Percentiles rank a stretch among this genome's conserved stretches.
Evolutionary conservation across 768 basidiomycete species (phyloP).

Genomic region (Leccinum imitatum): DNA sequence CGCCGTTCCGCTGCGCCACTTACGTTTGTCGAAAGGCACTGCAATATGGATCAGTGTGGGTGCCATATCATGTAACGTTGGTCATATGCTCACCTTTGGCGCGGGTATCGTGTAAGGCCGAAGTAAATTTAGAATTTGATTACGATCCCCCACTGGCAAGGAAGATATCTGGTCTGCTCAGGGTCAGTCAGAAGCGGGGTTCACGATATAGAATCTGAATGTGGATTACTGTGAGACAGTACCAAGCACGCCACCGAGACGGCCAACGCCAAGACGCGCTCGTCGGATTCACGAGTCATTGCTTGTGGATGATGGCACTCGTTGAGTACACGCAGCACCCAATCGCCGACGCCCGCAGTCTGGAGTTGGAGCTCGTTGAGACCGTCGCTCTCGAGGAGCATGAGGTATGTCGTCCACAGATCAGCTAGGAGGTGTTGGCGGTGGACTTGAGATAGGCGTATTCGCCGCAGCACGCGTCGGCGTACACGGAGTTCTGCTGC

Average conservation of each 20-base stretch:
- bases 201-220: conserved; percentile 26
- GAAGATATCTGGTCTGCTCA: conserved; percentile 40
- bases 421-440: conserved; percentile 38
- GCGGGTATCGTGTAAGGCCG: conserved; percentile 38
- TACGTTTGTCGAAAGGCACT: conserved; percentile 28
- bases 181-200: conserved; percentile 25
- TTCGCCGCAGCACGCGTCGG: conserved; percentile 47
- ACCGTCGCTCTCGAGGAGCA: conserved; percentile 57
- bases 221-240: conserved; percentile 36
- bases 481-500: conserved; percentile 50
- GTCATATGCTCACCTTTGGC: conserved; percentile 29
- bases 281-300: conserved; percentile 3
- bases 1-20: conserved; percentile 22
- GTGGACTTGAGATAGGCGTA: conserved; percentile 35
- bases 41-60: conserved; percentile 22
- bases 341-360: conserved; percentile 38
- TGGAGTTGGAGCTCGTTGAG: conserved; percentile 48
- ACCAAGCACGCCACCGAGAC: conserved; percentile 36
- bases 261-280: conserved; percentile 25
- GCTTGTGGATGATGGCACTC: conserved; percentile 13
- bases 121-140: conserved; percentile 41
- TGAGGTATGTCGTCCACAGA: conserved; percentile 57
- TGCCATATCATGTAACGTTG: background rate
- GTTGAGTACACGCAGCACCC: conserved; percentile 25
- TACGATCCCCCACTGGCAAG: conserved; percentile 38